Evolutionary conservation across 352 stramenopile species (phyloP).

Genomic region (Phytophthora europaea): DNA sequence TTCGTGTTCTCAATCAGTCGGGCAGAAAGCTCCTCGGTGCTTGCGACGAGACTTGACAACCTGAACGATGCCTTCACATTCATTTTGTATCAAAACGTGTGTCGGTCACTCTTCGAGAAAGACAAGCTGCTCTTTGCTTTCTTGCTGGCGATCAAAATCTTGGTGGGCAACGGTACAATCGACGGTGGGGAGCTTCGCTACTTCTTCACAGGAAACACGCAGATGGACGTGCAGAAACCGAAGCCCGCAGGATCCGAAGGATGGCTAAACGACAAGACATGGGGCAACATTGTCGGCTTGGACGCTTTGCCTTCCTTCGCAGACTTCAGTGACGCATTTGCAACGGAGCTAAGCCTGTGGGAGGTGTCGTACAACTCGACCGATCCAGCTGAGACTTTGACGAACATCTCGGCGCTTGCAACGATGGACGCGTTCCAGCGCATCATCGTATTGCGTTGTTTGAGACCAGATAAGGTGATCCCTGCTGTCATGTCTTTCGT

Average conservation of each 20-base stretch:
- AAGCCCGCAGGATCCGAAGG: conserved; percentile 64
- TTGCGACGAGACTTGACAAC: conserved; percentile 88
- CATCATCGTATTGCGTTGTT: conserved; percentile 91
- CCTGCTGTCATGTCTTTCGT: conserved; percentile 94
- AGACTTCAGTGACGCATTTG: conserved; percentile 66
- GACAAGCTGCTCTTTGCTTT: conserved; percentile 98
- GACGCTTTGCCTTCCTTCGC: conserved; percentile 63
- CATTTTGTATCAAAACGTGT: conserved; percentile 97
- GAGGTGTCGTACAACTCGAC: conserved; percentile 88
- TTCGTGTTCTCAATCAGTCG: conserved; percentile 94
- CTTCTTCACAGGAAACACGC: conserved; percentile 94
- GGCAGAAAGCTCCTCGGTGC: conserved; percentile 75
- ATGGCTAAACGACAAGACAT: conserved; percentile 93
- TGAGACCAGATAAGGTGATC: conserved; percentile 95
- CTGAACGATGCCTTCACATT: conserved; percentile 97
- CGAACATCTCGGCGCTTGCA: conserved; percentile 59
- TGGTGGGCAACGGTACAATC: conserved; percentile 85
- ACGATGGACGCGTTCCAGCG: conserved; percentile 90
- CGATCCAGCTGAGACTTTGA: conserved; percentile 80
- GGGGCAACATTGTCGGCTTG: conserved; percentile 89
- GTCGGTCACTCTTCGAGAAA: conserved; percentile 96
- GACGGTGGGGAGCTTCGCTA: conserved; percentile 87
- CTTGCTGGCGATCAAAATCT: conserved; percentile 93
- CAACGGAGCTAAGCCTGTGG: conserved; percentile 64
- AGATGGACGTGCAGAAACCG: conserved; percentile 88